Conservation (phyloP, 1,284 basidiomycete genomes). For the Cryptococcus floricola region DNA sequence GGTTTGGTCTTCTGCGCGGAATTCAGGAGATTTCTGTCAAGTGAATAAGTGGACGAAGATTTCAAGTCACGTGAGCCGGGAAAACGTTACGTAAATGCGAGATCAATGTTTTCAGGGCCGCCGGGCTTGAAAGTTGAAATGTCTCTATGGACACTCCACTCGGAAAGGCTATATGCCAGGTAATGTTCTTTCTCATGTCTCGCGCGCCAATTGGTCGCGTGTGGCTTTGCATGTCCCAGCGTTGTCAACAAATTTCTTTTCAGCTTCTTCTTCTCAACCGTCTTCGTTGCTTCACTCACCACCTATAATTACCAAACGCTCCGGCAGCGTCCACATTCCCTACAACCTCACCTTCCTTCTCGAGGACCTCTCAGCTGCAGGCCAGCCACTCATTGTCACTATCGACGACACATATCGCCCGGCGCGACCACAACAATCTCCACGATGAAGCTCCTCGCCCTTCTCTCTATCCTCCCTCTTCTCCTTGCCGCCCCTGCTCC, state of each 20-base stretch:
- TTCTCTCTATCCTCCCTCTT: conserved; percentile 12
- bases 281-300: background rate
- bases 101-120: no score
- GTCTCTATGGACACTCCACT: no score
- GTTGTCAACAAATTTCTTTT: background rate
- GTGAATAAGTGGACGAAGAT: no score
- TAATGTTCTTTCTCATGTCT: no score
- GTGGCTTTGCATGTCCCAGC: no score
- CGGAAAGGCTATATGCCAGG: no score
- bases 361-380: conserved; percentile 6
- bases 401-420: background rate
- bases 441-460: conserved; percentile 16
- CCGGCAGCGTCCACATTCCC: conserved; percentile 8
- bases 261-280: background rate
- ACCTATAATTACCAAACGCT: background rate
- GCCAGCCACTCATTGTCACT: conserved; percentile 3
- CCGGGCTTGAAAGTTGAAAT: no score
- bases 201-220: no score
- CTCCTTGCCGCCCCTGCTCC: conserved; percentile 5
- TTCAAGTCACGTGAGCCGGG: no score
- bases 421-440: background rate
- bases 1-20: no score
- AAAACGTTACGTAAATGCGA: no score
- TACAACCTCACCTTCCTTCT: background rate
- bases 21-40: no score